Percentiles rank a stretch among this genome's conserved stretches.
These are phyloP conservation scores for Trichosporon inkin DNA, from an alignment of 1,284 basidiomycete genomes.

Conservation along the genomic window DNA sequence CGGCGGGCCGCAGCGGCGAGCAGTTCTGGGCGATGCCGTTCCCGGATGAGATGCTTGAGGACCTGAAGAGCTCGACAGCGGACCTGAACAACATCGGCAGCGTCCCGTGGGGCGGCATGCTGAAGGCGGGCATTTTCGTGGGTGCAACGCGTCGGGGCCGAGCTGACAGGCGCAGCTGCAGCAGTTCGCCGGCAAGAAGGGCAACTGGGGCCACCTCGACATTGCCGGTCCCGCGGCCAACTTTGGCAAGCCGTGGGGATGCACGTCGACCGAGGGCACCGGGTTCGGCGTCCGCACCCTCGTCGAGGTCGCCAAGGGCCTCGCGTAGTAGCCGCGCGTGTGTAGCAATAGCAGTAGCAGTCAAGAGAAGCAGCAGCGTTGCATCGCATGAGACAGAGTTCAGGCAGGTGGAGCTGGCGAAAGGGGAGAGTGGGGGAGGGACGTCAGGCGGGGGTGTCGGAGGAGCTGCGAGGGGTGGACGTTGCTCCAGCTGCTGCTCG, in stretches of 20 bases:
- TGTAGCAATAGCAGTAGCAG: background rate
- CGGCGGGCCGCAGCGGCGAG: conserved; percentile 13
- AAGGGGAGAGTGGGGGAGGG: too few relatives aligned
- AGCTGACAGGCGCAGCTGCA: conserved; percentile 9
- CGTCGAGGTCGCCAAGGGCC: conserved; percentile 22
- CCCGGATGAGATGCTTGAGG: conserved; percentile 21
- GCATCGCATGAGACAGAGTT: too few relatives aligned
- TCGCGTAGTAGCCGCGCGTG: background rate
- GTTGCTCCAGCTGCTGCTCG: too few relatives aligned
- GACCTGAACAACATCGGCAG: conserved; percentile 21
- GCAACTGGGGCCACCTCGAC: conserved; percentile 26
- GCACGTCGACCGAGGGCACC: conserved; percentile 20
- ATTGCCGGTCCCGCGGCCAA: conserved; percentile 23
- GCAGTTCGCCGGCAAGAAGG: conserved; percentile 23
- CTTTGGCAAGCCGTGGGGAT: conserved; percentile 16
- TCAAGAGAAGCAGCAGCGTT: background rate
- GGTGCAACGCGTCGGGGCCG: background rate
- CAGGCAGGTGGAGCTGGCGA: too few relatives aligned
- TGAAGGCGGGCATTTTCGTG: conserved; percentile 22
- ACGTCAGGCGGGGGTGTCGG: too few relatives aligned
- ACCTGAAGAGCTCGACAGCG: conserved; percentile 18
- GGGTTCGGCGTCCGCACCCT: conserved; percentile 22
- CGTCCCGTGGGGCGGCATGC: conserved; percentile 19
- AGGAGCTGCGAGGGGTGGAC: too few relatives aligned
- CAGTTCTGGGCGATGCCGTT: conserved; percentile 25